Base-by-base conservation (phyloP, 2,329 filamentous ascomycete species). In the Venturiaceae sp. region DNA sequence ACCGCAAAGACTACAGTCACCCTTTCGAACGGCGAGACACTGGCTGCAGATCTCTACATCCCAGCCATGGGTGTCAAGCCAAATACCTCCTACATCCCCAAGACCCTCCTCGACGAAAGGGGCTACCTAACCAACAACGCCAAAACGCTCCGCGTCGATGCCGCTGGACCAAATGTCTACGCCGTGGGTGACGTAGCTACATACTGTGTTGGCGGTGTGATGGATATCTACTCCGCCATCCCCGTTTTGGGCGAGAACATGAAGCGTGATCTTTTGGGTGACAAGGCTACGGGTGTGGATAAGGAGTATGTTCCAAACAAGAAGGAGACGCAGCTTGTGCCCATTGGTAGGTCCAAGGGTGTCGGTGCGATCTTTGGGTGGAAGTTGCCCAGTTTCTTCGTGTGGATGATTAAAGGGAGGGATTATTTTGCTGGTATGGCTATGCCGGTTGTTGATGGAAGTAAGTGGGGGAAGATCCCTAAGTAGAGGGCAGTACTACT, bases 11-110 rank as follows among this genome's bases (percentile, higher is more conserved):
- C 75, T 9, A 50, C 41, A 62, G 63, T 9, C 64, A 67, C 2
- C 61, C 67, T 72, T 14, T 58, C 62, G 60, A 76, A 79, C 59
- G 80, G 80, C 44, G 70, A 75, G 50, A 72, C 67, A 2, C 63
- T 80, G 39, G 71, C 71, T 1, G 73, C 75, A 2, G 81, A 83
- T 63, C 61, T 81, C 26, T 83, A 79, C 64, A 76, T 84, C 58
- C 74, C 76, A 3, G 78, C 78, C 0, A 74, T 74, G 14, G 81
- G 81, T 30, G 76, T 76, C 13, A 64, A 68, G 7, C 80, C 80
- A 0, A 83, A 81, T 67, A 79, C 75, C 21, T 71, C 69, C 8
- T 84, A 76, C 66, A 68, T 84, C 1, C 79, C 81, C 0, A 55
- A 64, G 3, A 64, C 71, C 6, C 74, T 80, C 41, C 71, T 83